phyloP scores from a whole-genome alignment of 441 rosid genomes.

The Lepidium campestre region DNA sequence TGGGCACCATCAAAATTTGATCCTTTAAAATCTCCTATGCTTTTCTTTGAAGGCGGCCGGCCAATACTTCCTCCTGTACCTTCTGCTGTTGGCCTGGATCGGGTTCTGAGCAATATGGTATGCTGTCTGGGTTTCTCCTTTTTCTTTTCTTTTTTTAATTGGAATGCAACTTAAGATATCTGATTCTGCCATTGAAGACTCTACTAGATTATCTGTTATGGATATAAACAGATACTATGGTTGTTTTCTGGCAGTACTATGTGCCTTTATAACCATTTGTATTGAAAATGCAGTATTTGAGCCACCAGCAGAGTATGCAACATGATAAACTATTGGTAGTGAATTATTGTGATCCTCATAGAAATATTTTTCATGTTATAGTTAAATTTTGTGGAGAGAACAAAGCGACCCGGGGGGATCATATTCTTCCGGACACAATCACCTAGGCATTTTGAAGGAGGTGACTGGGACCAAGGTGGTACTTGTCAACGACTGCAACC shows the following conservation, averaged over 20 bases:
- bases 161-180: background rate
- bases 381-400: slow-evolving; percentile 47
- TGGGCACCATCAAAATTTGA: slow-evolving; percentile 92
- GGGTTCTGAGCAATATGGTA: slow-evolving; percentile 72
- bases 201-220: background rate
- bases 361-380: slow-evolving; percentile 5
- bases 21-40: slow-evolving; percentile 78
- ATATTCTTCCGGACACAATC: slow-evolving; percentile 78
- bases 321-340: background rate
- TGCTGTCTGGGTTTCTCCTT: background rate
- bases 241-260: background rate
- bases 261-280: background rate
- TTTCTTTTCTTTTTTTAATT: background rate
- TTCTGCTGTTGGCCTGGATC: slow-evolving; percentile 60
- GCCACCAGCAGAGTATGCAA: background rate
- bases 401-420: slow-evolving; percentile 36
- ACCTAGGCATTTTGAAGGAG: slow-evolving; percentile 96
- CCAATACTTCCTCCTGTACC: slow-evolving; percentile 68
- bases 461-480: slow-evolving; percentile 97
- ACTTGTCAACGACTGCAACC: slow-evolving; percentile 61
- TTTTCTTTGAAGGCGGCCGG: slow-evolving; percentile 68
- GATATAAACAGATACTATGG: background rate
- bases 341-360: background rate
- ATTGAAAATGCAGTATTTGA: background rate
- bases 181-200: background rate